phyloP scores from a whole-genome alignment of 2,329 filamentous ascomycete genomes.

The Nakataea oryzae region DNA sequence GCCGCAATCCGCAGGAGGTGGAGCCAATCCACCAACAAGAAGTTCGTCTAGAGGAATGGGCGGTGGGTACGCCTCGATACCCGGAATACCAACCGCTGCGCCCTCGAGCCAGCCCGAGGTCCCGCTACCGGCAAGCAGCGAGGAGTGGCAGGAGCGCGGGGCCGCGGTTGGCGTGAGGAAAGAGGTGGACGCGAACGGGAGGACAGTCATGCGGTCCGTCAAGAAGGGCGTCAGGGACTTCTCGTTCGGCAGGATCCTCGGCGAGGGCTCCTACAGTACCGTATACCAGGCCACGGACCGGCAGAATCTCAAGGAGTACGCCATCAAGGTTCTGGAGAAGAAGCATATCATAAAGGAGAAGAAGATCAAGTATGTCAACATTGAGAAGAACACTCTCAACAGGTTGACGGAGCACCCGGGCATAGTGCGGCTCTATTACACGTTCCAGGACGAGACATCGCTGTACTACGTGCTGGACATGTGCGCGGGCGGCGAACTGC shows the following conservation, averaged over 20 bases:
- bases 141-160: conserved; percentile 93
- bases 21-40: conserved; percentile 61
- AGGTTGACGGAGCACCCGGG: conserved; percentile 92
- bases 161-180: conserved; percentile 76
- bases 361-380: conserved; percentile 99
- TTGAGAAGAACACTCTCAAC: conserved; percentile 96
- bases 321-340: conserved; percentile 97
- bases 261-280: conserved; percentile 96
- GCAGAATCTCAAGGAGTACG: conserved; percentile 90
- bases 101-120: conserved; percentile 25
- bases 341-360: conserved; percentile 99
- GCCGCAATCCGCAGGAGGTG: conserved; percentile 37
- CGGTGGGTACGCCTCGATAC: conserved; percentile 37
- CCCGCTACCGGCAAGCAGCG: conserved; percentile 49
- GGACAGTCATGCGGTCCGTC: conserved; percentile 69
- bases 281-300: conserved; percentile 88
- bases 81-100: conserved; percentile 31
- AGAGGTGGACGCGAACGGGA: conserved; percentile 77
- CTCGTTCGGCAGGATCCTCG: conserved; percentile 79
- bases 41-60: conserved; percentile 60
- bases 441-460: conserved; percentile 92
- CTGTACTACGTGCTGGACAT: conserved; percentile 95
- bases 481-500: conserved; percentile 81
- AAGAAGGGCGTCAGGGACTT: conserved; percentile 99
- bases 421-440: conserved; percentile 94